Evolutionary conservation across 208 protist genomes (phyloP).

Genomic region (Trypanosoma mega): DNA sequence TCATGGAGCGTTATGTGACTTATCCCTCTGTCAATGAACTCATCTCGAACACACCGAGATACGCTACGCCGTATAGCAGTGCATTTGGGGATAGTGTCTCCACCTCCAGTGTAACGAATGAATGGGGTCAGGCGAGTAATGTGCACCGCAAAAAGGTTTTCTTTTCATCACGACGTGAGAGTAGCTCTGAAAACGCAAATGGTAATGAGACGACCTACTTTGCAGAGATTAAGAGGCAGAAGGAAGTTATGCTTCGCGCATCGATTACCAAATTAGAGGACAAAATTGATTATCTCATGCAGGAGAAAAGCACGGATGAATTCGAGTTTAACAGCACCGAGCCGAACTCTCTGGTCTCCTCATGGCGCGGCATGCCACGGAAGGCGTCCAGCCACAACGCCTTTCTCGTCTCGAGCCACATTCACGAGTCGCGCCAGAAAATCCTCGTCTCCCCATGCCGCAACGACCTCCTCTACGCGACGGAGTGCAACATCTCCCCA

Average conservation of each 20-base stretch:
- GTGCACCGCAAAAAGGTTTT: too few relatives aligned
- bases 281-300: too few relatives aligned
- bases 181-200: too few relatives aligned
- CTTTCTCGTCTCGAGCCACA: background rate
- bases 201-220: too few relatives aligned
- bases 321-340: too few relatives aligned
- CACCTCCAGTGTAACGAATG: background rate
- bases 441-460: constrained; percentile 5
- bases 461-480: constrained; percentile 20
- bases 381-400: background rate
- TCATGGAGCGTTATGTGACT: background rate
- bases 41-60: too few relatives aligned
- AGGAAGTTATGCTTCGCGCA: constrained; percentile 5
- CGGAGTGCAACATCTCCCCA: constrained; percentile 6
- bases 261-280: constrained; percentile 1
- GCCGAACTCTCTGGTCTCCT: too few relatives aligned
- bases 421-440: constrained; percentile 7
- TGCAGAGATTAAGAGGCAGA: constrained; percentile 10
- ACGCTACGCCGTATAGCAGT: too few relatives aligned
- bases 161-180: too few relatives aligned
- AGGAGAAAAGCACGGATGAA: too few relatives aligned
- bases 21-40: background rate
- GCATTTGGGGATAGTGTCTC: background rate
- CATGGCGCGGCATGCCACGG: background rate
- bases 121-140: background rate